Base-by-base conservation (phyloP, 192 early-diverging fungal genomes). In the Lobosporangium transversale region DNA sequence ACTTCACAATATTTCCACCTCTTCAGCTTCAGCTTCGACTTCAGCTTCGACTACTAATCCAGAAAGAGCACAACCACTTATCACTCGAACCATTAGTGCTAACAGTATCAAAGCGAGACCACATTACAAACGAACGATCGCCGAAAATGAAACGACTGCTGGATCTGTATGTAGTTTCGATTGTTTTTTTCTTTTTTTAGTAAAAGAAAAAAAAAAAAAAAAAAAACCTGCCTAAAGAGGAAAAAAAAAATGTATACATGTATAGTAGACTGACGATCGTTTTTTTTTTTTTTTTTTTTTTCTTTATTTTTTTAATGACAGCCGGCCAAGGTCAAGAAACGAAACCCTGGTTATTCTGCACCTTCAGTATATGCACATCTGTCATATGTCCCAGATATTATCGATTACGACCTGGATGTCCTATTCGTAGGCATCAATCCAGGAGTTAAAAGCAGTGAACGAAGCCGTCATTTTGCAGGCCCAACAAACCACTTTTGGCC, bases 381-480 rank as follows among this genome's bases (percentile, higher is more conserved):
- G 18, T n/a, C 58, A 17, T 17, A 36, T 2, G 49, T 86, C 1
- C 53, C 80, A 26, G 86, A 88, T 56, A 68, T 80, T 12, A 55
- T 88, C 15, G 83, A 70, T 32, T 66, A 84, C 57, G 80, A 86
- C 51, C 61, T 88, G 17, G 75, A 78, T 18, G 83, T 93, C 1
- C 57, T 93, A n/a, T 93, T 91, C 66, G 83, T 91, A 11, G 91
- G 91, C 0, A 90, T 93, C 66, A 93, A 93, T 65, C 90, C 89
- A 10, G 91, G 91, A 17, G 65, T 88, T 12, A 65, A 78, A 8
- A 90, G 87, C 56, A 84, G 88, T 20, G 58, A 75, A 20, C 75
- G 70, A 47, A 84, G 86, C 11, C 86, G 88, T 49, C 91, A 93
- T 60, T 93, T 90, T 82, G 85, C 89, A 17, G 86, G 86, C 52